These are phyloP conservation scores for Phylloporus sp. DNA, from an alignment of 768 basidiomycete genomes.

Conservation along the genomic window DNA sequence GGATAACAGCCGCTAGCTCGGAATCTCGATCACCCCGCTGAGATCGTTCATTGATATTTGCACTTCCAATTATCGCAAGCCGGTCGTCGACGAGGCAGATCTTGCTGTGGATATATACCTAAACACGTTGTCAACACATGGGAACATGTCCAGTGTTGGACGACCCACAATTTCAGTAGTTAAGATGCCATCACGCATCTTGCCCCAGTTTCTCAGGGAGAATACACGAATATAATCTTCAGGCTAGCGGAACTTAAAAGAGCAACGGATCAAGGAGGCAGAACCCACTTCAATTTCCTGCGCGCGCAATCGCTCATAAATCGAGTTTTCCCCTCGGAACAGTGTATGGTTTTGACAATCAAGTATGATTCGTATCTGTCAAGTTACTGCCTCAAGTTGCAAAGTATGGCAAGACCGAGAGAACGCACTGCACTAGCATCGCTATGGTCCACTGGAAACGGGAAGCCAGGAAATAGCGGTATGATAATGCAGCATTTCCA, in stretches of 20 bases:
- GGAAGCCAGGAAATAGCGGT: constrained; percentile 89
- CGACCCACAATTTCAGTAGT: constrained; percentile 77
- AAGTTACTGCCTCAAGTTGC: not conserved
- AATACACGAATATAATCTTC: constrained; percentile 90
- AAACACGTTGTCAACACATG: constrained; percentile 11
- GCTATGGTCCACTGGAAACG: constrained; percentile 86
- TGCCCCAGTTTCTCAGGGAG: constrained; percentile 90
- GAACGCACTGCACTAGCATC: constrained; percentile 83
- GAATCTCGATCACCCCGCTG: constrained; percentile 96
- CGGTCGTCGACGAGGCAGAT: constrained; percentile 89
- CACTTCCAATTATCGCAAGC: constrained; percentile 89
- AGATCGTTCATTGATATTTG: constrained; percentile 97
- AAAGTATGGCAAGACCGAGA: not conserved
- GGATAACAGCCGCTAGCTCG: constrained; percentile 85
- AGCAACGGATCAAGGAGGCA: not conserved
- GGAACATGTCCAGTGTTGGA: not conserved
- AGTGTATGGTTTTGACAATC: constrained; percentile 94
- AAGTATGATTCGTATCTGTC: constrained; percentile 85
- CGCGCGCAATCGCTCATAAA: constrained; percentile 78
- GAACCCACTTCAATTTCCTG: constrained; percentile 77
- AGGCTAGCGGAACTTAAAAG: constrained; percentile 49
- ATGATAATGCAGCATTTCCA: constrained; percentile 95
- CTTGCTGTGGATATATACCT: constrained; percentile 82
- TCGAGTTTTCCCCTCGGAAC: constrained; percentile 83
- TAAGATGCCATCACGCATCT: constrained; percentile 74